phyloP scores from a whole-genome alignment of 2,329 filamentous ascomycete species.

The Sordariomycetes sp. region DNA sequence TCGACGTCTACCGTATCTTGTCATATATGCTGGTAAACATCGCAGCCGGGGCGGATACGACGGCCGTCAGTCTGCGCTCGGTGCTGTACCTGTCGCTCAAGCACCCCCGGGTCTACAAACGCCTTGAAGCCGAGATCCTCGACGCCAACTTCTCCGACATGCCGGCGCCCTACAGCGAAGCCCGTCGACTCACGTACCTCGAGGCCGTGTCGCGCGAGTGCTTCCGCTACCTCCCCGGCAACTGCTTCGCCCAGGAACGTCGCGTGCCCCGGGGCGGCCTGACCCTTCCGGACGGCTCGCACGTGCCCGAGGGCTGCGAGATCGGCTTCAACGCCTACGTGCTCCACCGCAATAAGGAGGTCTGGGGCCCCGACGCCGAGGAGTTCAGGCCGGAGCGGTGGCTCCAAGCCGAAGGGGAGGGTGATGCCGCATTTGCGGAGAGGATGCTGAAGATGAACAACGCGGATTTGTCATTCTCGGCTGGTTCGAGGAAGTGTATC shows the following conservation, averaged over 20 bases:
- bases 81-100: slow-evolving; percentile 24
- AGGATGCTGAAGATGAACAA: slow-evolving; percentile 22
- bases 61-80: slow-evolving; percentile 19
- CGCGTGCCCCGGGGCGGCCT: slow-evolving; percentile 41
- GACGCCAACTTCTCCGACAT: not conserved
- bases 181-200: slow-evolving; percentile 41
- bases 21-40: slow-evolving; percentile 18
- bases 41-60: slow-evolving; percentile 22
- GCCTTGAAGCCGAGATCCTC: slow-evolving; percentile 2
- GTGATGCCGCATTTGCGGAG: slow-evolving; percentile 9
- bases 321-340: slow-evolving; percentile 44
- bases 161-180: slow-evolving; percentile 29
- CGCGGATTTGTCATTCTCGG: slow-evolving; percentile 28
- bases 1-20: slow-evolving; percentile 12
- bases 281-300: slow-evolving; percentile 38
- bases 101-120: slow-evolving; percentile 10
- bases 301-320: slow-evolving; percentile 37
- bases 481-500: slow-evolving; percentile 30
- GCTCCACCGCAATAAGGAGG: slow-evolving; percentile 19
- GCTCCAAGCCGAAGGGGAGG: slow-evolving; percentile 11
- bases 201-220: slow-evolving; percentile 48
- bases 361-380: slow-evolving; percentile 33
- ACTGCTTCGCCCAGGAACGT: slow-evolving; percentile 39
- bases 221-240: slow-evolving; percentile 41
- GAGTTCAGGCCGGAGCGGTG: slow-evolving; percentile 32